Base-by-base conservation (phyloP, 257 asterid species). In the Rauvolfia tetraphylla region DNA sequence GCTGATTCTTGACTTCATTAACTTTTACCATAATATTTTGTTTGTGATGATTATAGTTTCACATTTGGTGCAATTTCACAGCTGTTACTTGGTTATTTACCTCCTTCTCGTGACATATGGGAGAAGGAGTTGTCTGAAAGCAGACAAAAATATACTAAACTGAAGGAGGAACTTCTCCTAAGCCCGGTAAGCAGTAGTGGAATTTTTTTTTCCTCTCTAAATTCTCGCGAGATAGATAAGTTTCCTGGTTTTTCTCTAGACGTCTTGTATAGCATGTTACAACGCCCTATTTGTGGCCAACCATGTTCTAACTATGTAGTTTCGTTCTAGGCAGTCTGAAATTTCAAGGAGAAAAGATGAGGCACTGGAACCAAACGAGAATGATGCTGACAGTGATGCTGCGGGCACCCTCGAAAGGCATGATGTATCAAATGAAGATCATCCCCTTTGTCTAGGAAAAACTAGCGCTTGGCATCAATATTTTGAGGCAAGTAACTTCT, bases 41-140 rank as follows among this genome's bases (percentile, higher is more conserved):
- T 41, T 59, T 62, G 15, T 57, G 57, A 27, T 12, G 29, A 27
- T 62, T 25, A 27, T 39, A 0, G n/a, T 75, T 44, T 23, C 8
- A 15, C 33, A 62, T 53, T 63, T 61, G 31, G 15, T 61, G n/a
- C 38, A 44, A 34, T 42, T 54, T 46, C 63, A 48, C 80, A 80
- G 80, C 75, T 80, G 15, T 56, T 80, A 54, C 79, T 80, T 66
- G 80, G 83, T 22, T 51, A 80, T 72, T 70, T 80, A 51, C 83
- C 77, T 29, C 25, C 74, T 34, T 80, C 80, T 59, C 74, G 44
- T 49, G 80, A 71, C 31, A 14, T 71, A 31, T 75, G 83, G 83
- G 80, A 80, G 22, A 76, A 75, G 49, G 83, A 80, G 29, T 80
- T 80, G 38, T 23, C 56, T 49, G 80, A 80, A 63, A 76, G 14